A percentile compares a stretch with the other conserved stretches of the same genome.
These are phyloP conservation scores for Metrosideros polymorpha DNA, from an alignment of 441 rosid genomes.

Conservation along the genomic window DNA sequence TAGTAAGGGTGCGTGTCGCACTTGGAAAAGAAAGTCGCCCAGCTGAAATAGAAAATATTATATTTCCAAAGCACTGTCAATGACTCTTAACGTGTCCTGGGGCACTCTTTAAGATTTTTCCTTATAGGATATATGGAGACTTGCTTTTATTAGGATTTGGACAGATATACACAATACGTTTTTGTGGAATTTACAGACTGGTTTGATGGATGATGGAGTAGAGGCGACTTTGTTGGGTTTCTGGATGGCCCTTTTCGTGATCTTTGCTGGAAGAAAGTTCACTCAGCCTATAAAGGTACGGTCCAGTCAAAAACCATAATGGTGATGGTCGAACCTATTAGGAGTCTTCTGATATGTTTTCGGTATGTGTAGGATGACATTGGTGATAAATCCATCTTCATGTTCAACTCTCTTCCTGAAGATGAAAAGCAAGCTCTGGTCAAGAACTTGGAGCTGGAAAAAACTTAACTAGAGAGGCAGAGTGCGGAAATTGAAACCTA, in stretches of 20 bases:
- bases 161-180: background rate
- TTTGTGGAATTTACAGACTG: constrained; percentile 37
- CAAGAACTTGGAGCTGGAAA: constrained; percentile 54
- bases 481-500: background rate
- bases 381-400: constrained; percentile 91
- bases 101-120: background rate
- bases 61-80: background rate
- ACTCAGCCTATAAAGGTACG: constrained; percentile 86
- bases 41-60: background rate
- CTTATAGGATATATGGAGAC: background rate
- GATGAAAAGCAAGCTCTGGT: constrained; percentile 64
- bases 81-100: background rate
- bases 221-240: constrained; percentile 60
- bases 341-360: constrained; percentile 12
- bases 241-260: constrained; percentile 73
- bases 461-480: background rate
- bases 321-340: background rate
- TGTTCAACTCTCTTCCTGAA: constrained; percentile 65
- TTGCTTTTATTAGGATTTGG: background rate
- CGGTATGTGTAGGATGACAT: constrained; percentile 56
- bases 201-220: constrained; percentile 66
- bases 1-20: background rate
- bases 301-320: background rate
- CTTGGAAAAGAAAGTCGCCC: background rate
- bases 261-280: constrained; percentile 93